Conservation (phyloP, 2,329 filamentous ascomycete genomes). For the Trichophyton rubrum region DNA sequence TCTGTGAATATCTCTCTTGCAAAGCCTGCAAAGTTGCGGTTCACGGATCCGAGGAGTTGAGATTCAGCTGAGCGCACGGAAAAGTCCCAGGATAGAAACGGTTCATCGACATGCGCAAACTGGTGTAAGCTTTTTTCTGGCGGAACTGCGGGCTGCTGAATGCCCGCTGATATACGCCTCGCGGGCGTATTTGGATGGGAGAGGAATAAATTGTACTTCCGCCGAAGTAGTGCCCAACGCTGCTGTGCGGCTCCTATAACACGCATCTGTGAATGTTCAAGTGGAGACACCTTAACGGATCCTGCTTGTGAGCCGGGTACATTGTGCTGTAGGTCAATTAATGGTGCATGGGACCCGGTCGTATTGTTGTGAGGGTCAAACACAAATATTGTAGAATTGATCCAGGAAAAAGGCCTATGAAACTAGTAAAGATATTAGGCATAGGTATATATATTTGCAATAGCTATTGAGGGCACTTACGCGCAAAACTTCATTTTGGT, state of each 20-base stretch:
- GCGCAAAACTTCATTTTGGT: constrained; percentile 48
- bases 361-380: constrained; percentile 39
- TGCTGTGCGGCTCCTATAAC: constrained; percentile 53
- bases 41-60: constrained; percentile 47
- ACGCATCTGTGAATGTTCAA: constrained; percentile 46
- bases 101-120: constrained; percentile 52
- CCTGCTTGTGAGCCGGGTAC: constrained; percentile 35
- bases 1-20: constrained; percentile 54
- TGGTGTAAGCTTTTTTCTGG: constrained; percentile 40
- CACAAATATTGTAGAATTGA: constrained; percentile 47
- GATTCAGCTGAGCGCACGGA: constrained; percentile 41
- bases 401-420: constrained; percentile 51
- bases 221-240: constrained; percentile 48
- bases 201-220: constrained; percentile 55
- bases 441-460: neutral
- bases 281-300: constrained; percentile 40
- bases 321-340: constrained; percentile 20
- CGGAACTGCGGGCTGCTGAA: constrained; percentile 34
- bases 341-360: constrained; percentile 24
- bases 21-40: constrained; percentile 51
- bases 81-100: constrained; percentile 54
- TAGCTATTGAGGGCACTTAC: constrained; percentile 18
- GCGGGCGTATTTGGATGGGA: constrained; percentile 35
- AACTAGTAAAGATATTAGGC: constrained; percentile 29
- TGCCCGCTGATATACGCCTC: constrained; percentile 31